These are phyloP conservation scores for Cystofilobasidium bisporidii DNA, from an alignment of 768 basidiomycete species.

Conservation along the genomic window DNA sequence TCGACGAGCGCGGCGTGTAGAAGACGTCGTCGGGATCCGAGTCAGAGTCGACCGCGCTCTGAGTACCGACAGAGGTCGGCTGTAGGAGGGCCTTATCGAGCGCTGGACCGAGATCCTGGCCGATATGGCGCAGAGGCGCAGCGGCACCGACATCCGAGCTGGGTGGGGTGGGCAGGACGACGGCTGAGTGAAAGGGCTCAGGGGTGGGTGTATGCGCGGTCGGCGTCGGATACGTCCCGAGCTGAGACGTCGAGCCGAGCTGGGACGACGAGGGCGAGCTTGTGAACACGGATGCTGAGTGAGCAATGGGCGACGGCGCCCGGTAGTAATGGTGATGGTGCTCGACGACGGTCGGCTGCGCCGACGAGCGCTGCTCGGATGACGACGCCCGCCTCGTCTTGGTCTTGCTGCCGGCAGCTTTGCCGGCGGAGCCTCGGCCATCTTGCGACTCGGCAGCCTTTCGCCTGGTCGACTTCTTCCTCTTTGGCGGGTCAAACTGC, in stretches of 20 bases:
- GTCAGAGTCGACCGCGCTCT: neutral
- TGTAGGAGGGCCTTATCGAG: neutral
- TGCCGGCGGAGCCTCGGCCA: neutral
- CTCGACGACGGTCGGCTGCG: neutral
- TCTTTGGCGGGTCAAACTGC: neutral
- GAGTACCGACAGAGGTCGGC: neutral
- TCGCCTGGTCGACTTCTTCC: neutral
- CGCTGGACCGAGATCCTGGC: no score
- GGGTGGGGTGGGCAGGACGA: neutral
- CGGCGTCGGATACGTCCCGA: conserved; percentile 10
- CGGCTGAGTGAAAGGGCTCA: neutral
- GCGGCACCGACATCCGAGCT: neutral
- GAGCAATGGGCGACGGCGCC: neutral
- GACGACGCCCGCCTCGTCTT: neutral
- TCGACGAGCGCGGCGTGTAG: conserved; percentile 14
- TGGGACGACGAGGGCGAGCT: neutral
- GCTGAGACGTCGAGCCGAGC: neutral
- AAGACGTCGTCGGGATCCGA: conserved; percentile 13
- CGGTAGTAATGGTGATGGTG: neutral
- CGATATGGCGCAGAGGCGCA: neutral
- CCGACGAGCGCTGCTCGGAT: neutral
- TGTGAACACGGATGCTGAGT: neutral
- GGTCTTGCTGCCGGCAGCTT: neutral
- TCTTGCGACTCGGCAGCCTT: neutral
- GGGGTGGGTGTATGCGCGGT: neutral